phyloP scores from a whole-genome alignment of 2,329 filamentous ascomycete genomes.

The Penicillium sp. region DNA sequence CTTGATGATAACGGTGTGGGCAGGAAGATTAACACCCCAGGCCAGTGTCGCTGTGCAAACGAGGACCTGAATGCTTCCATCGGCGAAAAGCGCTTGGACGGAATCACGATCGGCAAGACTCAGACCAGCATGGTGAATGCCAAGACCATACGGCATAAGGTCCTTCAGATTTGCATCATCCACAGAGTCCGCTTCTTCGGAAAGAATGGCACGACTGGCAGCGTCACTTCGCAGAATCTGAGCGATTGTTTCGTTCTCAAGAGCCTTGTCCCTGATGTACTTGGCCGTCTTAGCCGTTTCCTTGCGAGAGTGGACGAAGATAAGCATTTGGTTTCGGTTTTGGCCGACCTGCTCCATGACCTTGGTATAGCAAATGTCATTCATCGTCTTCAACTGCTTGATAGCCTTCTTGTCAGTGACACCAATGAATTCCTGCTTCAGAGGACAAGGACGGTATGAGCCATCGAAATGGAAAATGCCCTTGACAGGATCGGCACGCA shows the following conservation, averaged over 20 bases:
- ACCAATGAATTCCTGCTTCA: constrained; percentile 96
- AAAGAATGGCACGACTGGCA: constrained; percentile 82
- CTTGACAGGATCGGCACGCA: constrained; percentile 80
- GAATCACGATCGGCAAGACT: constrained; percentile 90
- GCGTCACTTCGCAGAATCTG: constrained; percentile 93
- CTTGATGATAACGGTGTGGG: constrained; percentile 98
- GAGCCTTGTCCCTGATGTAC: constrained; percentile 91
- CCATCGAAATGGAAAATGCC: constrained; percentile 96
- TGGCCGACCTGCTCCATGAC: constrained; percentile 93
- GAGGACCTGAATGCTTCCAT: constrained; percentile 88
- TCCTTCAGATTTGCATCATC: constrained; percentile 89
- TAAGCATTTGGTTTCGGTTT: constrained; percentile 95
- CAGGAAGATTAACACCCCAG: constrained; percentile 97
- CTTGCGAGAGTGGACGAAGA: constrained; percentile 97
- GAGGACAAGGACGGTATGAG: constrained; percentile 85
- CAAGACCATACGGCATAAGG: constrained; percentile 90
- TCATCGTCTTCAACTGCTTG: constrained; percentile 99
- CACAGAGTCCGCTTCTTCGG: constrained; percentile 78
- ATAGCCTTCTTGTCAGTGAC: constrained; percentile 98
- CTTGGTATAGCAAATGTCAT: constrained; percentile 97
- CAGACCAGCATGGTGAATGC: constrained; percentile 98
- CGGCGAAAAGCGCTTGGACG: constrained; percentile 90
- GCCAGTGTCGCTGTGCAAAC: constrained; percentile 97
- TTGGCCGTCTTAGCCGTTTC: constrained; percentile 97
- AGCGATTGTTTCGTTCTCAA: constrained; percentile 96